Evolutionary conservation across 148 eudicot species (phyloP).

Genomic region (Amaranthus hypochondriacus): DNA sequence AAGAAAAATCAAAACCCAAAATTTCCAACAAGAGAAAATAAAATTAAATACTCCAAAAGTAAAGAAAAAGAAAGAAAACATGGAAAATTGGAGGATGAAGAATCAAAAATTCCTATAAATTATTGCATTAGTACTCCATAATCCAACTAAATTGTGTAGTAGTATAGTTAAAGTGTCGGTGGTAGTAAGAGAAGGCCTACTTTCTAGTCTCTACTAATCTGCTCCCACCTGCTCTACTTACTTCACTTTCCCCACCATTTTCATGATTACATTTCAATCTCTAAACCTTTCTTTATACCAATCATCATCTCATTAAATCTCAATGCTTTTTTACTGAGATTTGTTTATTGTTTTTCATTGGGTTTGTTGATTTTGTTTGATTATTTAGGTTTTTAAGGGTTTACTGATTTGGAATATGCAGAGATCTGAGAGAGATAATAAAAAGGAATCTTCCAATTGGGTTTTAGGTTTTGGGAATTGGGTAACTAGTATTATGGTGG

Average conservation of each 20-base stretch:
- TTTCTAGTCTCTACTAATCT: background rate
- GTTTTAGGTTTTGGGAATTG: conserved; percentile 14
- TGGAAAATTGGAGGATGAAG: too few relatives aligned
- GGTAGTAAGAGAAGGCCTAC: background rate
- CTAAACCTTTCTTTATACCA: conserved; percentile 3
- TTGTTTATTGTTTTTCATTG: background rate
- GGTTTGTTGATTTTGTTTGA: background rate
- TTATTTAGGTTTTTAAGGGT: background rate
- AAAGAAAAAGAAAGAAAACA: too few relatives aligned
- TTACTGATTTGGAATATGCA: conserved; percentile 3
- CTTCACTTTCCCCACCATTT: background rate
- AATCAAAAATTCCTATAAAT: too few relatives aligned
- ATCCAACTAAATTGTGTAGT: too few relatives aligned
- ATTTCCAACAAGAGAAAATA: too few relatives aligned
- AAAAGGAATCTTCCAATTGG: conserved; percentile 17
- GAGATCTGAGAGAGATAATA: conserved; percentile 33
- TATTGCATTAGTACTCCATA: too few relatives aligned
- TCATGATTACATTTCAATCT: conserved; percentile 3
- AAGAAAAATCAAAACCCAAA: too few relatives aligned
- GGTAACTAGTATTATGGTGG: conserved; percentile 43
- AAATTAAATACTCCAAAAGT: too few relatives aligned
- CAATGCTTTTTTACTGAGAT: background rate
- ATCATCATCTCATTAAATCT: background rate
- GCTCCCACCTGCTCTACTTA: background rate
- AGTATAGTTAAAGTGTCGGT: conserved; percentile 15